Base-by-base conservation (phyloP, 305 asterid genomes). In the Solanum hybrid region DNA sequence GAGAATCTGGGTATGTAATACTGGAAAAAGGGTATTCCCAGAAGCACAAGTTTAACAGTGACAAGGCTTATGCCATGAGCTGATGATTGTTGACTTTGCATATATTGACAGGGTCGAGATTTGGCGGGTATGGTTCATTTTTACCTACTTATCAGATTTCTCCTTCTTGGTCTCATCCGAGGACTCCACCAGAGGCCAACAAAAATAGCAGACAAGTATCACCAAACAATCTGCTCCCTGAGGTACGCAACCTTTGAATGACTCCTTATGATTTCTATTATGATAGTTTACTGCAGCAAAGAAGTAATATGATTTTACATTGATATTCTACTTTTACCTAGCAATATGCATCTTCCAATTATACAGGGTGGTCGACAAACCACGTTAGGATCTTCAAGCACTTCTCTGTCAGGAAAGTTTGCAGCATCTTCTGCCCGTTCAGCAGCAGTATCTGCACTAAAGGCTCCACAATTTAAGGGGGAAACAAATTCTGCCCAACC, bases 51-150 rank as follows among this genome's bases (percentile, higher is more conserved):
- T 79, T 89, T 79, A 77, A 61, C 72, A 27, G 36, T 89, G 70
- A 34, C 39, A 45, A 51, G 76, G 75, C 27, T 34, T 72, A 89
- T 89, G 45, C 39, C 86, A 41, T 88, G 72, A 79, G 36, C 45
- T 78, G 65, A 89, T 79, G 70, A 79, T 89, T 79, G 20, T 38
- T 81, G 32, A 83, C 70, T 89, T 37, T 78, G 36, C 79, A 79
- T 89, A 34, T 79, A 31, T 88, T 90, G 68, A 89, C 94, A 98
- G 99, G 99, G 90, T 95, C 99, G 57, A 98, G 97, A 94, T 98
- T 92, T 93, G 99, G 99, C 26, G 98, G 97, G 89, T 98, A 97
- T 89, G 99, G 99, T 92, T 97, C 99, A 24, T 98, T 98, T 93
- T 95, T 98, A 89, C 99, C 99, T 89, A 91, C 98, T 89, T 91